Base-by-base conservation (phyloP, 352 stramenopile genomes). In the Pythium dissotocum region DNA sequence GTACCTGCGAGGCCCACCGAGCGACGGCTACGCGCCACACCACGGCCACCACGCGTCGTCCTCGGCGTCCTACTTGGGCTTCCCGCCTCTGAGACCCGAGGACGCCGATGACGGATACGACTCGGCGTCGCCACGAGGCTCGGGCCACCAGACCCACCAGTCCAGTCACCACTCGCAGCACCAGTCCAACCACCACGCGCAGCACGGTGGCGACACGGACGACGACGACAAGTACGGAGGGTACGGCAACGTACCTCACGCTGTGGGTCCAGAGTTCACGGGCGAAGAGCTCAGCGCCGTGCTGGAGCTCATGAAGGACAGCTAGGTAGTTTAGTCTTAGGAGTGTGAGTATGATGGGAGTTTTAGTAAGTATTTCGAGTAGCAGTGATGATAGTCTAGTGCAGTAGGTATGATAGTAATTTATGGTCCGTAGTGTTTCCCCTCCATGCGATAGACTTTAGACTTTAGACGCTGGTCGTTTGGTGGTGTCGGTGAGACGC, bases 241-340 rank as follows among this genome's bases (percentile, higher is more conserved):
- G 79, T 59, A 85, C 80, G 76, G 77, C 32, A 77, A 83, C 57
- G 77, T 84, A 64, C 67, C 85, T 16, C 81, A 78, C 40, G 76
- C 76, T 6, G 77, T 82, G 61, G 40, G 40, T 33, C 58, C 82
- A 57, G 80, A 86, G 72, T 69, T 86, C 61, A 90, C 82, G 24
- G 82, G 82, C n/a, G 84, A 90, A 66, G 83, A 91, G 65, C 80
- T 91, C 14, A 91, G 72, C 49, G 84, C 83, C 33, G 84, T 92
- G 61, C 46, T 91, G 54, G 81, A 91, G 55, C 79, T 91, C 62
- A 91, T 91, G 83, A 90, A 91, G 63, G 83, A 89, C 42, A 79
- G 40, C 40, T 49, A 49, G 40, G 13, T 24, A 49, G 40, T 79
- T 49, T 90, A 77, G 71, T 76, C 56, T 14, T 77, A 79, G 73